Evolutionary conservation across 2,329 filamentous ascomycete species (phyloP), one percentile per base, ranked within the genome.

Genomic region (Fusarium luffae): DNA sequence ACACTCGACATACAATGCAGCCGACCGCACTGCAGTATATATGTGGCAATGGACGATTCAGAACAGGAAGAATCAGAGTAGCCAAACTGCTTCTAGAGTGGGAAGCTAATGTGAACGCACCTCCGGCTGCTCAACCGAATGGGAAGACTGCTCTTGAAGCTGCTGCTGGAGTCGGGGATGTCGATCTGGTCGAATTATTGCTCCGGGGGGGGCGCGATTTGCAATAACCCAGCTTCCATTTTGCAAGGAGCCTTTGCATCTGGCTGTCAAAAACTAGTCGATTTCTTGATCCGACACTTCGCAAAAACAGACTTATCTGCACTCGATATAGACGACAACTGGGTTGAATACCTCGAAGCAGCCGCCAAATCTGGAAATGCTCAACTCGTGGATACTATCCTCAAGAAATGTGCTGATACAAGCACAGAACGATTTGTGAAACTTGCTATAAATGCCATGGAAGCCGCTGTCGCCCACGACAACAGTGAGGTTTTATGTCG

Each of bases 11-110:
- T 7, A 0, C 2, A 0, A 44, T 9, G 19, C 40, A 54, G 25
- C 3, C n/a, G 9, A 54, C 50, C 2, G 4, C 40, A 5, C 1
- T 54, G 5, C 50, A 44, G 40, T n/a, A 11, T 32, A 16, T 7
- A 30, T 44, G 19, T 18, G 37, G 8, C 16, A 37, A 37, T 0
- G 0, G 7, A n/a, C 2, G 1, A 1, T 11, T 11, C 5, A 5
- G 10, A 0, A 12, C 0, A n/a, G 0, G 7, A 0, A 44, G 19
- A 16, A 32, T 10, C 7, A 4, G 2, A 7, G 25, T 5, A 4
- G 10, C 10, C 37, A 16, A 16, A 9, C 19, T 54, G 0, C 27
- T 54, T 6, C 13, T 54, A 1, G 3, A n/a, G 7, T 3, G n/a
- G n/a, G 27, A 40, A 44, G 50, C 27, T 6, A 40, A 44, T 1